Evolutionary conservation across 1,139 yeast species (phyloP), one percentile per base, ranked within the genome.

Genomic region (Insectozyma bohioensis): DNA sequence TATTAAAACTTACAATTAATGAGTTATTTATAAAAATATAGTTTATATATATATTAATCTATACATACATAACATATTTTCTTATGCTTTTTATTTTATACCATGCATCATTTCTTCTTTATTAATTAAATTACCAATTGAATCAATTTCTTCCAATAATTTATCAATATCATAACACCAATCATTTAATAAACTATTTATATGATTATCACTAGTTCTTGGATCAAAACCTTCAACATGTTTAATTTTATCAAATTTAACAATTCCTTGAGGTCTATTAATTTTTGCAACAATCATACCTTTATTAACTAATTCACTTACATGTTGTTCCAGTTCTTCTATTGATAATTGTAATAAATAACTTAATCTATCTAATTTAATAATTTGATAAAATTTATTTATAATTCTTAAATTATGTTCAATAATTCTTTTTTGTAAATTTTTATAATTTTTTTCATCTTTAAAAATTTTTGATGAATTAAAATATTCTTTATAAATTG

Each of bases 61-160:
- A n/a, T n/a, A n/a, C n/a, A n/a, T n/a, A n/a, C n/a, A n/a, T n/a
- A n/a, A n/a, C n/a, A n/a, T n/a, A n/a, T n/a, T n/a, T 10, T 12
- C 28, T 31, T 26, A 26, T 30, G 18, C 28, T 29, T 41, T 50
- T 37, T 65, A 72, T 46, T 78, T 80, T 41, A 81, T 71, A 24
- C 85, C 95, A 54, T 84, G 76, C 80, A 90, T 77, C 86, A 92
- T 88, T 57, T 92, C 97, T 59, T 92, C 98, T 63, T 92, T 92
- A 42, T 94, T 86, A 52, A 94, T 92, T 61, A 94, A 72, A 61
- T 94, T 98, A 39, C 97, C 97, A 49, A 92, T 85, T 33, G 95
- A 86, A 64, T 94, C 98, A 41, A 94, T 78, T 52, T 90, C 94
- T 44, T 82, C 87, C 49, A 94, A 71, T 46, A 94, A 69, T 48